Base-by-base conservation (phyloP, 805 yeast genomes). In the Helenozyma baotianmanensis region DNA sequence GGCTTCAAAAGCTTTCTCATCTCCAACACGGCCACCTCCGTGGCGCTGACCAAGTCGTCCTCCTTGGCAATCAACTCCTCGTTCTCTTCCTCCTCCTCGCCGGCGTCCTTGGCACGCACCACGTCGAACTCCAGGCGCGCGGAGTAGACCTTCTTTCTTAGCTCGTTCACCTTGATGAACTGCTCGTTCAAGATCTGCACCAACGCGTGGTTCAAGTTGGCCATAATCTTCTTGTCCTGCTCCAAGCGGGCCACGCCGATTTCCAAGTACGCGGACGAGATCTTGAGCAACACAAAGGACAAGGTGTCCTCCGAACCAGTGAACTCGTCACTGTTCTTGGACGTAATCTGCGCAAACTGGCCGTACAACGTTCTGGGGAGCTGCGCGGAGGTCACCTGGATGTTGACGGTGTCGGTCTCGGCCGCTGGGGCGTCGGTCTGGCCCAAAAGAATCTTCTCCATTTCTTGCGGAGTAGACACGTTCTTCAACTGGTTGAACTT, bases 31-130 rank as follows among this genome's bases (percentile, higher is more conserved):
- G 95, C 92, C 17, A 71, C 63, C 36, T 82, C 81, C 4, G 88
- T 83, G 16, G 87, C 85, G 45, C 79, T 74, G 22, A 84, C 92
- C 43, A 84, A 73, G 41, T 82, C 90, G 53, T 84, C 95, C 57
- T 84, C 95, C 39, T 68, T 68, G 12, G 62, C 54, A 38, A 77
- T 79, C 44, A 76, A 60, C 34, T 72, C 76, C 42, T 68, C 70
- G 39, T 65, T 63, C 43, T 78, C 68, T 25, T 63, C 66, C 33
- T 76, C 82, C 26, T 67, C 68, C 9, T 54, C 62, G 16, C 51
- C 61, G 26, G 35, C 32, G 16, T 47, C 32, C 46, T 76, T 82
- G 34, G 84, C 68, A 55, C 92, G 72, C 40, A 79, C 58, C 6
- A 80, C 68, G 57, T 84, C 94, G 50, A 84, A 81, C 36, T 73